phyloP scores from a whole-genome alignment of 345 rosid species.

The Conringia planisiliqua region DNA sequence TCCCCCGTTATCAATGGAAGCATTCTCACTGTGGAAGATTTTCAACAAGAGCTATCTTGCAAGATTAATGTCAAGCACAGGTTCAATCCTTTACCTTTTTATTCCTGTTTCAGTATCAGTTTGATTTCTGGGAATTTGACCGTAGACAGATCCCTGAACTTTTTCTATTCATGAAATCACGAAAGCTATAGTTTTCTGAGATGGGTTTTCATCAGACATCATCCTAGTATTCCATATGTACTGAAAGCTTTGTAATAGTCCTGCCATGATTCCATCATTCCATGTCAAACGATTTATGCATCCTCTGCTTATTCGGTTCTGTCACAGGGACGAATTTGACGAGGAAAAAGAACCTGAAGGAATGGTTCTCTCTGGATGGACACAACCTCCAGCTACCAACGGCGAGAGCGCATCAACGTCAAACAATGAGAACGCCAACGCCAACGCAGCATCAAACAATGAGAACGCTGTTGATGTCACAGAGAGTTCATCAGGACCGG shows the following conservation, averaged over 20 bases:
- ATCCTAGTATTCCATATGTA: not conserved
- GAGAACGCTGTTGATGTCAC: conserved; percentile 28
- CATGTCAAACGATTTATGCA: not conserved
- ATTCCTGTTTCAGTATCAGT: not conserved
- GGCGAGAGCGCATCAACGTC: conserved; percentile 60
- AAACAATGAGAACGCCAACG: conserved; percentile 32
- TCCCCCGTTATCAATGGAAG: conserved; percentile 72
- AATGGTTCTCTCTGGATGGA: conserved; percentile 94
- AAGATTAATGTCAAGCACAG: conserved; percentile 81
- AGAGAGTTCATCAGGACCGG: conserved; percentile 38
- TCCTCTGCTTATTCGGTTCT: not conserved
- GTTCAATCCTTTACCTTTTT: conserved; percentile 33
- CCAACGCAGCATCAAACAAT: conserved; percentile 42
- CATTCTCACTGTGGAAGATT: conserved; percentile 75
- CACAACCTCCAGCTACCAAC: conserved; percentile 48
- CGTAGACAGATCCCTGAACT: not conserved
- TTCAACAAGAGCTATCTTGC: conserved; percentile 88
- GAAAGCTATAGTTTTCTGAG: not conserved
- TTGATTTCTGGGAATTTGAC: not conserved
- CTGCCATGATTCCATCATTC: not conserved
- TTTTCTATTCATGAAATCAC: not conserved
- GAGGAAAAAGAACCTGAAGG: conserved; percentile 97
- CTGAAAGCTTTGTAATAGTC: not conserved
- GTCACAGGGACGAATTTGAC: conserved; percentile 78
- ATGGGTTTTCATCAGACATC: not conserved